Conservation (phyloP, 768 basidiomycete genomes). For the Boletus patriciae region DNA sequence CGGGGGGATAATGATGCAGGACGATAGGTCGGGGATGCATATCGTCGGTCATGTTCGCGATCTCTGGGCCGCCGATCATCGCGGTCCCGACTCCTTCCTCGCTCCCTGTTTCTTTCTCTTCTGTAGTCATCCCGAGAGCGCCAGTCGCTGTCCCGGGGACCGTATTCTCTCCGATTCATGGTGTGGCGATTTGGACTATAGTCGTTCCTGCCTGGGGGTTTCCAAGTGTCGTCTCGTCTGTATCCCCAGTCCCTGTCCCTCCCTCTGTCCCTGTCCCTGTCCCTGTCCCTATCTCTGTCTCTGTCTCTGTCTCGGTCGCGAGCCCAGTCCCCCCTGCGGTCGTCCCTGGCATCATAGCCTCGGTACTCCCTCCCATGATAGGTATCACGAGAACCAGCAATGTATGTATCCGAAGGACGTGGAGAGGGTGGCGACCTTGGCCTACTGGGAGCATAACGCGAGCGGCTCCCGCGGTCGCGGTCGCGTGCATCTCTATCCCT, state of each 20-base stretch:
- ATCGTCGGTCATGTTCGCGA: constrained; percentile 23
- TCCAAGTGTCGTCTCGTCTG: constrained; percentile 21
- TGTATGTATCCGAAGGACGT: constrained; percentile 20
- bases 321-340: constrained; percentile 28
- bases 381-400: constrained; percentile 15
- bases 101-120: constrained; percentile 21
- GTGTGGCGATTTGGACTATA: constrained; percentile 18
- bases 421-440: constrained; percentile 16
- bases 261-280: constrained; percentile 15
- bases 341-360: constrained; percentile 20
- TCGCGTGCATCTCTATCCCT: constrained; percentile 24
- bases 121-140: constrained; percentile 25
- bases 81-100: constrained; percentile 24
- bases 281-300: constrained; percentile 9
- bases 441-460: constrained; percentile 15
- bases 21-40: constrained; percentile 18
- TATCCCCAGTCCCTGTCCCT: constrained; percentile 19
- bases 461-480: constrained; percentile 20
- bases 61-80: constrained; percentile 21
- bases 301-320: constrained; percentile 21
- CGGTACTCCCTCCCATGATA: constrained; percentile 24
- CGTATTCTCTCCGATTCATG: constrained; percentile 16
- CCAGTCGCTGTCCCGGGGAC: constrained; percentile 16
- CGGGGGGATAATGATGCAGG: constrained; percentile 25
- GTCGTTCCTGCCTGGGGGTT: constrained; percentile 12